Conservation (phyloP, 2,329 filamentous ascomycete genomes). For the Sarocladiaceae sp. region DNA sequence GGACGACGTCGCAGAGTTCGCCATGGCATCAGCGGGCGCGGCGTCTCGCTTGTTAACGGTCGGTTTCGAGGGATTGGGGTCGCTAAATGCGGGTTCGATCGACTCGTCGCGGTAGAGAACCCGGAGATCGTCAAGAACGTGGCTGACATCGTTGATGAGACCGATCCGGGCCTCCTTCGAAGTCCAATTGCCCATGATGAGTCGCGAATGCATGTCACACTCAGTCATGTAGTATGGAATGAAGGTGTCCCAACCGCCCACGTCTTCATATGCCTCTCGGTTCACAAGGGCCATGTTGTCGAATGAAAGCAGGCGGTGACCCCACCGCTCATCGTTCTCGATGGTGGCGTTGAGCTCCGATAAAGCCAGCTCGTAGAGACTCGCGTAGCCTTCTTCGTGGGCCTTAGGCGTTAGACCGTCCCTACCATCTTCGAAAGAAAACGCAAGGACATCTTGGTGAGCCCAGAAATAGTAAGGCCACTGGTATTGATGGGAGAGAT, state of each 20-base stretch:
- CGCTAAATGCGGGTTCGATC: slow-evolving; percentile 27
- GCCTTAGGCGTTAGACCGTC: slow-evolving; percentile 25
- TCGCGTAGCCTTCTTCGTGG: slow-evolving; percentile 31
- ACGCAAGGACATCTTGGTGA: slow-evolving; percentile 47
- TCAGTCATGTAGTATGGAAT: slow-evolving; percentile 54
- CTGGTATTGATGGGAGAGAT: slow-evolving; percentile 33
- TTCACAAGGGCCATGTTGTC: slow-evolving; percentile 53
- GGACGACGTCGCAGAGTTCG: background rate
- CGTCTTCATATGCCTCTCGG: slow-evolving; percentile 40
- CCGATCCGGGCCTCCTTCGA: slow-evolving; percentile 32
- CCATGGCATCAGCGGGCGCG: background rate
- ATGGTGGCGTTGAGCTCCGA: slow-evolving; percentile 27
- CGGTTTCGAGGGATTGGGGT: slow-evolving; percentile 30
- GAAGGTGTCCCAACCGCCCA: slow-evolving; percentile 50
- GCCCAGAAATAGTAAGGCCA: slow-evolving; percentile 50
- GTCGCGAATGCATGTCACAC: slow-evolving; percentile 46
- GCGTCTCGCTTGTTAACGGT: slow-evolving; percentile 13
- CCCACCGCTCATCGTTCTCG: slow-evolving; percentile 36
- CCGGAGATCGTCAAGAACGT: slow-evolving; percentile 37
- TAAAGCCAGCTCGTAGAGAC: slow-evolving; percentile 33
- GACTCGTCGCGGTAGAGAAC: slow-evolving; percentile 38
- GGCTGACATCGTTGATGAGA: slow-evolving; percentile 39
- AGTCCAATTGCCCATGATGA: slow-evolving; percentile 39
- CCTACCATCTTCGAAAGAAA: slow-evolving; percentile 33
- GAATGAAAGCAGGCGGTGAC: slow-evolving; percentile 49